Evolutionary conservation across 1,284 basidiomycete genomes (phyloP), one percentile per base, ranked within the genome.

Genomic region (Apiotrichum gamsii): DNA sequence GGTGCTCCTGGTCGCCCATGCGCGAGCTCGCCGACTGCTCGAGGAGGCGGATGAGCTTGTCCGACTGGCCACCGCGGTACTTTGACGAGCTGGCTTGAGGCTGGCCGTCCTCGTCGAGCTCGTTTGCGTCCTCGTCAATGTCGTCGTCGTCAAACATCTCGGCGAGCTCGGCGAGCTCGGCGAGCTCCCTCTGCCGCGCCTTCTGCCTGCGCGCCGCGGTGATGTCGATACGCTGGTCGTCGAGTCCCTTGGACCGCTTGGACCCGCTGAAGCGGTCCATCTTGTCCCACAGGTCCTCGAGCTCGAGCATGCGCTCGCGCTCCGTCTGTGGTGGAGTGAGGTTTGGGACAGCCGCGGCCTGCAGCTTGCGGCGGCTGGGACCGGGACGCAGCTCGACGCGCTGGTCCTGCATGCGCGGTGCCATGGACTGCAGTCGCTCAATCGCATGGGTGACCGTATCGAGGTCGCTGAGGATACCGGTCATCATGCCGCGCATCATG

Each of bases 401-500:
- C 67, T 94, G 90, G 61, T 88, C 83, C 49, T 85, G 80, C 33
- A 93, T 70, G 65, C 90, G 88, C 0, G 90, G 90, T 1, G 87
- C 82, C 24, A 85, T 83, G 14, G 79, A 67, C 65, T 90, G 87
- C 10, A 94, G 72, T 21, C 89, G 77, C 62, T 91, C 90, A 56
- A 95, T 91, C 18, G 90, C 89, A 63, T 80, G 78, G 0, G 86
- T 81, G 33, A 94, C 82, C 5, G 80, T 77, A 58, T 93, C 89
- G 18, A 94, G 74, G 61, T 94, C 90, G 64, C 43, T 48, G 32
- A 43, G 41, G 9, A 45, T 42, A 4, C 39, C 25, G 35, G 18
- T 32, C 42, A 50, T 33, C 23, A 25, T 31, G 31, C 31, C 31
- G 32, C 37, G 24, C 43, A 32, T 28, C 39, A 8, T 21, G 32